A percentile compares a stretch with the other conserved stretches of the same genome.
These are phyloP conservation scores for Guyanaporus albipodus DNA, from an alignment of 768 basidiomycete species.

Conservation along the genomic window DNA sequence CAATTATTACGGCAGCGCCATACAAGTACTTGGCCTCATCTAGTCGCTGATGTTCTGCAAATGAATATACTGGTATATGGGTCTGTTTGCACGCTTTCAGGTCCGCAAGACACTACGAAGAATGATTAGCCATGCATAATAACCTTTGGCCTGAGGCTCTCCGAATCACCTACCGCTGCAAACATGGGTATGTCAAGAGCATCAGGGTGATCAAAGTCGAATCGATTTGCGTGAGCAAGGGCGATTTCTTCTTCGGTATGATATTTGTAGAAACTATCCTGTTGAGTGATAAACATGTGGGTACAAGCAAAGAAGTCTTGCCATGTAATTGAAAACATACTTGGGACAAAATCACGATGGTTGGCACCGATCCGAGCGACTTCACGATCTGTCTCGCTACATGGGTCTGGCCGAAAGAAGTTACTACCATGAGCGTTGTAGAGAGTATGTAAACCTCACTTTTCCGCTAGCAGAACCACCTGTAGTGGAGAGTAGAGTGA, in stretches of 20 bases:
- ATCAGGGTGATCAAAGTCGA: constrained; percentile 90
- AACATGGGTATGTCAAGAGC: constrained; percentile 90
- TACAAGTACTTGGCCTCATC: constrained; percentile 84
- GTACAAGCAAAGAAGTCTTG: background rate
- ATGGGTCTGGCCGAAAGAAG: constrained; percentile 54
- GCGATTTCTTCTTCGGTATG: constrained; percentile 76
- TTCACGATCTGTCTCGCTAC: constrained; percentile 81
- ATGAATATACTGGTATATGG: constrained; percentile 94
- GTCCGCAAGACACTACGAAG: constrained; percentile 70
- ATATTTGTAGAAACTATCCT: constrained; percentile 93
- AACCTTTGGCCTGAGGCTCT: background rate
- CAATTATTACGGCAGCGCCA: constrained; percentile 89
- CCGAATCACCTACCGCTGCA: constrained; percentile 51
- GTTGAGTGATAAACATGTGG: constrained; percentile 3
- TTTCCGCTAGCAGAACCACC: constrained; percentile 88
- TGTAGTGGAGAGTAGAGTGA: constrained; percentile 25
- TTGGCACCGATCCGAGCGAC: constrained; percentile 77
- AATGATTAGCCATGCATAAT: background rate
- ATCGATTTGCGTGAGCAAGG: constrained; percentile 75
- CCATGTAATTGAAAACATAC: constrained; percentile 32
- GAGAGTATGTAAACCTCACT: constrained; percentile 38
- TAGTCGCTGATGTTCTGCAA: constrained; percentile 81
- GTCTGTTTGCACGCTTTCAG: constrained; percentile 79
- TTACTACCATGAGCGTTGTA: background rate
- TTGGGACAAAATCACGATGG: constrained; percentile 89